A percentile compares a stretch with the other conserved stretches of the same genome.
phyloP scores from a whole-genome alignment of 139 green algal species.

The Marvania coccoides region DNA sequence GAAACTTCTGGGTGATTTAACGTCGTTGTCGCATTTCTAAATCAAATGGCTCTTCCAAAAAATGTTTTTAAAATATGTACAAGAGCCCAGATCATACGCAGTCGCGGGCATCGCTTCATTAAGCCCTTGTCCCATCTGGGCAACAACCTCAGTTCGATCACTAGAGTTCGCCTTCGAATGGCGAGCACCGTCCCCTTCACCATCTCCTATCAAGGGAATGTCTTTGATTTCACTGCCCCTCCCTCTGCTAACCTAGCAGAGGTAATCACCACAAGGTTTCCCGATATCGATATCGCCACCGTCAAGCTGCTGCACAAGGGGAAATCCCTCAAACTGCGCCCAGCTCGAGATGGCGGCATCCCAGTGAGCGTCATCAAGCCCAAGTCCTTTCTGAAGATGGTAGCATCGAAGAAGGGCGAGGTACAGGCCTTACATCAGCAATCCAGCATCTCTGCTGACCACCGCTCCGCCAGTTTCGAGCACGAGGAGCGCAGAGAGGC shows the following conservation, averaged over 20 bases:
- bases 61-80: too few relatives aligned
- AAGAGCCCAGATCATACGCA: too few relatives aligned
- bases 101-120: too few relatives aligned
- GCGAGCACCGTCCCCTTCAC: too few relatives aligned
- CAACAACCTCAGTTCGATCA: too few relatives aligned
- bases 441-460: too few relatives aligned
- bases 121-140: too few relatives aligned
- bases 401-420: neutral
- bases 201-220: too few relatives aligned
- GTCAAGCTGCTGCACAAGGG: neutral
- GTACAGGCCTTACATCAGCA: neutral
- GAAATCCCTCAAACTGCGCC: neutral
- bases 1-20: too few relatives aligned
- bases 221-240: neutral
- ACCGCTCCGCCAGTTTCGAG: slow-evolving; percentile 58
- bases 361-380: neutral
- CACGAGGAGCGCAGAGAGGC: slow-evolving; percentile 41
- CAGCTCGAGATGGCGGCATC: neutral
- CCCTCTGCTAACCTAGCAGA: neutral
- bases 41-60: too few relatives aligned
- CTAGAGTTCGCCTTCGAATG: too few relatives aligned
- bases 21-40: too few relatives aligned
- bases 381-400: neutral
- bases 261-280: neutral
- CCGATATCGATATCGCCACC: neutral